Evolutionary conservation across 2,329 filamentous ascomycete genomes (phyloP).

Genomic region (Cucurbitaria berberidis): DNA sequence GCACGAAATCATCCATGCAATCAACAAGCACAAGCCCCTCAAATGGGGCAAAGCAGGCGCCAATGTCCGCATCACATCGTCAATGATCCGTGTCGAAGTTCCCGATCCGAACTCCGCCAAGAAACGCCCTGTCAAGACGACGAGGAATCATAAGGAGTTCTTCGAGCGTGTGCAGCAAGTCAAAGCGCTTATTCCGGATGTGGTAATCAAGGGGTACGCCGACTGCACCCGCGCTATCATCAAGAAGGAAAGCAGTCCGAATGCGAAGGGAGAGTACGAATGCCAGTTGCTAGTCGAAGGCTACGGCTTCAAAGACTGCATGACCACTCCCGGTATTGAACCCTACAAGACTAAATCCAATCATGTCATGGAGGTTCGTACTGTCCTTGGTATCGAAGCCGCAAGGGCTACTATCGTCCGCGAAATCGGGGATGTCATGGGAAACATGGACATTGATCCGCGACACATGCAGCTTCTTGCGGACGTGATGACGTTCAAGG

Average conservation of each 20-base stretch:
- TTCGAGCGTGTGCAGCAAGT: slow-evolving; percentile 83
- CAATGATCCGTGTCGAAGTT: slow-evolving; percentile 75
- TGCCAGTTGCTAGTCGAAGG: slow-evolving; percentile 80
- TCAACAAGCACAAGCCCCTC: slow-evolving; percentile 81
- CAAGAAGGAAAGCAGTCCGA: slow-evolving; percentile 73
- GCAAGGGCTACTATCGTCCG: slow-evolving; percentile 85
- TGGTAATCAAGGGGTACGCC: slow-evolving; percentile 90
- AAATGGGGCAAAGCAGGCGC: slow-evolving; percentile 74
- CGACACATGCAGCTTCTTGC: slow-evolving; percentile 97
- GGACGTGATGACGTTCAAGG: slow-evolving; percentile 99
- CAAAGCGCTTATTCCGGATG: slow-evolving; percentile 77
- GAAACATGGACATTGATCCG: slow-evolving; percentile 92
- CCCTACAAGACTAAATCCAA: slow-evolving; percentile 78
- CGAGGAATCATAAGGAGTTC: slow-evolving; percentile 62
- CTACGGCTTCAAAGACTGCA: slow-evolving; percentile 86
- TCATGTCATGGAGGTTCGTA: slow-evolving; percentile 85
- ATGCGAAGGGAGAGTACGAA: slow-evolving; percentile 67
- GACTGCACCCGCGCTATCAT: slow-evolving; percentile 88
- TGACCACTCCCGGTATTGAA: slow-evolving; percentile 91
- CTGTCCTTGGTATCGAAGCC: slow-evolving; percentile 93
- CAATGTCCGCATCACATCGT: slow-evolving; percentile 46
- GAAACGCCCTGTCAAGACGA: slow-evolving; percentile 37
- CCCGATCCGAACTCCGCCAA: slow-evolving; percentile 52
- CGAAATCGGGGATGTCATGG: slow-evolving; percentile 91
- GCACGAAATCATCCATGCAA: slow-evolving; percentile 75